Evolutionary conservation across 306 rosid species (phyloP), one percentile per base, ranked within the genome.

Genomic region (Malus sylvestris): DNA sequence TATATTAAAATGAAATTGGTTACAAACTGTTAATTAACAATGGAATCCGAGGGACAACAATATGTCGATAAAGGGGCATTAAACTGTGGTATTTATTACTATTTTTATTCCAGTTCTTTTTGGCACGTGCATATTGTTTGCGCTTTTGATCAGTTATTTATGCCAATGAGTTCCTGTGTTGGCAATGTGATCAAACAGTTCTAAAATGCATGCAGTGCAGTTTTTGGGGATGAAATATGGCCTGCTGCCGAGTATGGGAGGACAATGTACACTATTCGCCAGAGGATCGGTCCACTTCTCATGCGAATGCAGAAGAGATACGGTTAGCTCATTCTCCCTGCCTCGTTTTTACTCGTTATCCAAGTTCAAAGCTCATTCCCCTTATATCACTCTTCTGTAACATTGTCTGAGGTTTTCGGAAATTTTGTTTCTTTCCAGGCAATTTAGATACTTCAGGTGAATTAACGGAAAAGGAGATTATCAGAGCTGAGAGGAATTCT

Each of bases 171-270:
- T 68, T n/a, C 58, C 38, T 75, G 71, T 67, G 23, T 69, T 82
- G 84, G 76, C 40, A 76, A 74, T 83, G 80, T 87, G 84, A 83
- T 82, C 52, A 77, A 72, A 70, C 66, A 71, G 68, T 70, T 83
- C 74, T 68, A 66, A 80, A 69, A 77, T 77, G 71, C 70, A 73
- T 88, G 87, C 96, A 95, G 99, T 74, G 99, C 99, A 86, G 97
- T 92, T 79, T 95, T 96, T 60, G 98, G 99, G 86, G 90, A 96
- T 4, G 99, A 96, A 76, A 91, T 92, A 79, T 96, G 99, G 97
- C 90, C 97, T 64, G 99, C 99, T 78, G 97, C 97, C 3, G 99
- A 92, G 78, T 96, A 96, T 78, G 99, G 99, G 75, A 87, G 98
- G 84, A 96, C 99, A 73, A 96, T 96, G 98, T 96, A 96, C 83